Conservation (phyloP, 805 yeast species). For the Metschnikowia shivogae region DNA sequence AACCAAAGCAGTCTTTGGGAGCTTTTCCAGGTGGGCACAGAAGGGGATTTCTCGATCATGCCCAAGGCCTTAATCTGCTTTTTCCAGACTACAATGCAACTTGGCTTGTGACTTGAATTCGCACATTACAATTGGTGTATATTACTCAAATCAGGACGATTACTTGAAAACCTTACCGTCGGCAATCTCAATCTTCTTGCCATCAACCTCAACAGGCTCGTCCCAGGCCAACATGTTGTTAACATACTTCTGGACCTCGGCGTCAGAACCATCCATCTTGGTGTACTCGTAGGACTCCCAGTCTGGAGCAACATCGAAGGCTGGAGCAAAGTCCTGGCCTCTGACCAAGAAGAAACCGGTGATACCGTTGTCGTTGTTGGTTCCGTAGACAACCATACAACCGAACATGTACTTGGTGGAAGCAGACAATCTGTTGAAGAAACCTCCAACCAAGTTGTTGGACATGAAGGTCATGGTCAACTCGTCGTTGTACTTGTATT, state of each 20-base stretch:
- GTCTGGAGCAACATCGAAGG: conserved; percentile 98
- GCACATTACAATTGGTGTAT: too few relatives aligned
- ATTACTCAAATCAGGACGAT: conserved; percentile 7
- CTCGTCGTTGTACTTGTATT: conserved; percentile 97
- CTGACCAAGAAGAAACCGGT: conserved; percentile 92
- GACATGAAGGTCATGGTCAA: conserved; percentile 97
- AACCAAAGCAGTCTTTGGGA: too few relatives aligned
- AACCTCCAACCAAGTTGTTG: conserved; percentile 96
- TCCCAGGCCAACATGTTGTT: conserved; percentile 98
- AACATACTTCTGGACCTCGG: conserved; percentile 74
- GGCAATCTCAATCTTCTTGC: conserved; percentile 80
- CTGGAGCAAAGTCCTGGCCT: conserved; percentile 89
- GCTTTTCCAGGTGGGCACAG: neutral
- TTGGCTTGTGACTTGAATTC: too few relatives aligned
- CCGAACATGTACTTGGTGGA: conserved; percentile 96
- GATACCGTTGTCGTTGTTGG: conserved; percentile 97
- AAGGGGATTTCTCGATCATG: neutral
- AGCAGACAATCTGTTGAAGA: conserved; percentile 90
- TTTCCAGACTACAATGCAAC: too few relatives aligned
- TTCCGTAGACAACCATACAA: conserved; percentile 92
- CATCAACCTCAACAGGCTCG: conserved; percentile 78
- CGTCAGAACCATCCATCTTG: conserved; percentile 75
- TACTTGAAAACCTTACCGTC: conserved; percentile 98
- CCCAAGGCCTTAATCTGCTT: too few relatives aligned
- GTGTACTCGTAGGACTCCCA: conserved; percentile 90